A percentile compares a stretch with the other conserved stretches of the same genome.
These are phyloP conservation scores for Mycena galopus DNA, from an alignment of 768 basidiomycete genomes.

Conservation along the genomic window DNA sequence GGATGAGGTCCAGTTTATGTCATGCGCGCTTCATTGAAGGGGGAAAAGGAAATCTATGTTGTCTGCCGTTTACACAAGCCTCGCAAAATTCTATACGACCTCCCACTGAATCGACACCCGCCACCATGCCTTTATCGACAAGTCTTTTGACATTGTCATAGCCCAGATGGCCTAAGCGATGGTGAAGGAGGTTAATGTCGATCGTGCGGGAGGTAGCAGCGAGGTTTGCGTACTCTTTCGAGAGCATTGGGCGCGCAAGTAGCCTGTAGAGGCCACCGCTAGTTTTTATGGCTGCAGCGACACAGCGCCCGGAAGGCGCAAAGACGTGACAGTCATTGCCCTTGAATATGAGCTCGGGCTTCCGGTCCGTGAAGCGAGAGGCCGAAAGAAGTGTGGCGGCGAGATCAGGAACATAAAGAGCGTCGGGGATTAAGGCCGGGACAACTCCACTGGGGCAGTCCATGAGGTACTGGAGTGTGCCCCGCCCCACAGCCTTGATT, in stretches of 20 bases:
- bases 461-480: slow-evolving; percentile 27
- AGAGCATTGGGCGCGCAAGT: slow-evolving; percentile 15
- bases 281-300: slow-evolving; percentile 15
- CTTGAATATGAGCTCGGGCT: slow-evolving; percentile 11
- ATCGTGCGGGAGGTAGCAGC: slow-evolving; percentile 19
- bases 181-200: slow-evolving; percentile 38
- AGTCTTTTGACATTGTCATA: slow-evolving; percentile 31
- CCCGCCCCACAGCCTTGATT: slow-evolving; percentile 29
- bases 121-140: slow-evolving; percentile 33
- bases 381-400: slow-evolving; percentile 33
- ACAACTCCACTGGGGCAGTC: slow-evolving; percentile 21
- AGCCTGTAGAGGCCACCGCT: slow-evolving; percentile 13
- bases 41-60: slow-evolving; percentile 26
- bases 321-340: slow-evolving; percentile 15
- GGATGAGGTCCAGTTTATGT: slow-evolving; percentile 19
- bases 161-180: slow-evolving; percentile 37
- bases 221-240: slow-evolving; percentile 23
- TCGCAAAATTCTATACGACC: slow-evolving; percentile 30
- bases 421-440: slow-evolving; percentile 27
- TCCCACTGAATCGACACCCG: slow-evolving; percentile 26
- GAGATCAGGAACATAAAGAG: slow-evolving; percentile 33
- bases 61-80: slow-evolving; percentile 27
- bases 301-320: slow-evolving; percentile 7
- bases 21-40: slow-evolving; percentile 16
- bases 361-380: slow-evolving; percentile 13